Base-by-base conservation (phyloP, 1,139 yeast genomes). In the Candida sanyaensis region DNA sequence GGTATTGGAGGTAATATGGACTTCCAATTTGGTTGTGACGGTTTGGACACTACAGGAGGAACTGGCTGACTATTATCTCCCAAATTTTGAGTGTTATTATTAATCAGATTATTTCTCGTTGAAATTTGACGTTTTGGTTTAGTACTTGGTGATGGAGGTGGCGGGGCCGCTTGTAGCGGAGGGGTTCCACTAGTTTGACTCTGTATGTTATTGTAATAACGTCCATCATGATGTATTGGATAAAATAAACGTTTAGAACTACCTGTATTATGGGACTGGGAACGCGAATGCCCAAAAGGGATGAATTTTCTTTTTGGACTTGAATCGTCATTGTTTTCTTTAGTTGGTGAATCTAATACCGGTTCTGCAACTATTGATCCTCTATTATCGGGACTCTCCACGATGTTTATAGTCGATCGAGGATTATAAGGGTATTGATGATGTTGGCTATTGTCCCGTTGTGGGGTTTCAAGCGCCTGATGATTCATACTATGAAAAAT, bases 1-100 rank as follows among this genome's bases (percentile, higher is more conserved):
- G 61, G 62, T 41, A 59, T 44, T 2, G 65, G 64, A 23, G 65
- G 63, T 7, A 59, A 58, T 39, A 60, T 50, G 10, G 52, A 50
- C 13, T 59, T 61, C 65, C 65, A 61, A 17, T 55, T 51, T 31
- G 50, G 48, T 21, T 46, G 47, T 11, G 37, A 45, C 24, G 12
- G 21, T 17, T 29, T 37, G 31, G 32, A 8, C 27, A 13, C 12
- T 12, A 24, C 6, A 9, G 11, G 24, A 13, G 30, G 21, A 4
- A n/a, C 8, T 1, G 2, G 42, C 4, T 34, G 26, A 21, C 37
- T 43, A 26, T 26, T 26, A 27, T 38, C 34, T 10, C 36, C 44
- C 30, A 30, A 40, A 13, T 29, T 17, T 30, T 32, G 42, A 34
- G 34, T 37, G 39, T n/a, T n/a, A 30, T 21, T 48, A 38, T 34